Evolutionary conservation across 139 green algal genomes (phyloP), one percentile per base, ranked within the genome.

Genomic region (Volvox africanus): DNA sequence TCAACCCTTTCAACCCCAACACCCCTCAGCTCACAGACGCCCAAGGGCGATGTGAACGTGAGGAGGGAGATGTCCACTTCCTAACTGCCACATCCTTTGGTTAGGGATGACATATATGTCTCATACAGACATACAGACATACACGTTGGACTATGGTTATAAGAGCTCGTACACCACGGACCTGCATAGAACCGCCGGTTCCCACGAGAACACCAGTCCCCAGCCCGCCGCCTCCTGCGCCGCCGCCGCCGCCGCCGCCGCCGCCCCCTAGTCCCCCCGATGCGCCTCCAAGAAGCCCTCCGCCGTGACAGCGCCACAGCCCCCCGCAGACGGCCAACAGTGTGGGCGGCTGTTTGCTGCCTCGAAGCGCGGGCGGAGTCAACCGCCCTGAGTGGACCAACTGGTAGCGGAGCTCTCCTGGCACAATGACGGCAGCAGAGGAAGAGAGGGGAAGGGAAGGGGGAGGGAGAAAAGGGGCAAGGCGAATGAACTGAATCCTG

Each of bases 401-500:
- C n/a, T 65, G 87, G 91, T 93, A 95, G 21, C 61, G 69, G 80
- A 95, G 91, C 80, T 93, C 89, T 12, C 93, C 93, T 92, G 89
- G 55, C 17, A 55, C 22, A 20, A 18, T 5, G 21, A 68, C n/a
- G 44, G 26, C 19, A 33, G 18, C 3, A 32, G 14, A 33, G n/a
- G 28, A 20, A 18, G 30, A 61, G 65, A 12, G 65, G 65, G 11
- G 65, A 73, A 24, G 24, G 32, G 44, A 18, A 28, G 44, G 36
- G 6, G 3, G 44, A 6, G 79, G 44, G 79, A 28, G 22, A 26
- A 78, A 26, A 26, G 21, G 24, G 69, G 69, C 11, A 32, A 32
- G 69, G 24, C n/a, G n/a, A n/a, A n/a, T n/a, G n/a, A n/a, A n/a
- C n/a, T n/a, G n/a, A n/a, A n/a, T n/a, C n/a, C n/a, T n/a, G n/a